Conservation (phyloP, 2,329 filamentous ascomycete species). For the Paraphaeosphaeria minitans region DNA sequence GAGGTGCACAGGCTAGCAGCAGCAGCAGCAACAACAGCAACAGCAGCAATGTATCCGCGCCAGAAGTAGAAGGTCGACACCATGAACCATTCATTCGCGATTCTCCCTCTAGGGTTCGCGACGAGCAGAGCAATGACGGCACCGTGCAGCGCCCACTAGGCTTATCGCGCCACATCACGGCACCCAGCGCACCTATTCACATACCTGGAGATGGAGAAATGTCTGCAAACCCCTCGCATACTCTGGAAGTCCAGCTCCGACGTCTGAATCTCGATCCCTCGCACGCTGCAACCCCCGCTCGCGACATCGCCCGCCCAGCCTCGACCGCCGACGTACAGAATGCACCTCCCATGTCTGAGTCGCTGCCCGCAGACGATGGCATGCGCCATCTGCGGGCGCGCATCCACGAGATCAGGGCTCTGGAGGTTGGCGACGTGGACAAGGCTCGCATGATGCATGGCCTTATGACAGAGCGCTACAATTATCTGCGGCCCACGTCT, state of each 20-base stretch:
- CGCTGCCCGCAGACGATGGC: slow-evolving; percentile 57
- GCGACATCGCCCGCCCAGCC: slow-evolving; percentile 17
- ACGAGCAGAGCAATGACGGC: slow-evolving; percentile 28
- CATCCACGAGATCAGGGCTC: slow-evolving; percentile 54
- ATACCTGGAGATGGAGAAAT: slow-evolving; percentile 32
- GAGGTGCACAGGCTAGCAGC: slow-evolving; percentile 16
- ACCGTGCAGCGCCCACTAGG: slow-evolving; percentile 14
- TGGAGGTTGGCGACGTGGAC: slow-evolving; percentile 53
- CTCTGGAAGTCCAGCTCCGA: slow-evolving; percentile 34
- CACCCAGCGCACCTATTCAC: slow-evolving; percentile 29
- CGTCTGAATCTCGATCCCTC: slow-evolving; percentile 30
- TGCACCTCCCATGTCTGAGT: slow-evolving; percentile 39
- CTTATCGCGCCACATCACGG: slow-evolving; percentile 22
- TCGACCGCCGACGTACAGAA: slow-evolving; percentile 23
- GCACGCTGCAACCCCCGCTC: slow-evolving; percentile 31
- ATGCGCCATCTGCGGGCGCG: slow-evolving; percentile 54
- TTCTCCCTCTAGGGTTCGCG: slow-evolving; percentile 29
- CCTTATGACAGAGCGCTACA: slow-evolving; percentile 57
- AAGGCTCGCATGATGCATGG: slow-evolving; percentile 56
- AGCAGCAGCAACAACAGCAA: slow-evolving; percentile 12
- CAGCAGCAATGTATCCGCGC: slow-evolving; percentile 13
- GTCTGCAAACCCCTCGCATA: slow-evolving; percentile 38
- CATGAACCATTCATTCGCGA: slow-evolving; percentile 31
- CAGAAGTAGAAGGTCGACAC: slow-evolving; percentile 22
- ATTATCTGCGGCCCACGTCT: slow-evolving; percentile 43